Percentiles rank a stretch among this genome's conserved stretches.
Conservation (phyloP, 345 rosid genomes). For the Rhodamnia rubescens region DNA sequence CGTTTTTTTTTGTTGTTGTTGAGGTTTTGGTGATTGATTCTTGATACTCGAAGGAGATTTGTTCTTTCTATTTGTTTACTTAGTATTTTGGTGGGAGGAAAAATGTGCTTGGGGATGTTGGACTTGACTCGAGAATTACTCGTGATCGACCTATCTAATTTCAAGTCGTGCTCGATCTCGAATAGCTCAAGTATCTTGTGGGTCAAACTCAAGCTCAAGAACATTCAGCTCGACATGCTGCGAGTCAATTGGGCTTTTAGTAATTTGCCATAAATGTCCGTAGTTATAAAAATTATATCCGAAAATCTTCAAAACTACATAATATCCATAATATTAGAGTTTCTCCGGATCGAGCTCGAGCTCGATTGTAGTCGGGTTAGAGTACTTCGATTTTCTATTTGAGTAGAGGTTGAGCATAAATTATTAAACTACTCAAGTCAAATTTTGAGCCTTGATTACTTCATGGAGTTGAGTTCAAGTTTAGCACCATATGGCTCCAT, state of each 20-base stretch:
- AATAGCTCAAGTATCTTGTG: not conserved
- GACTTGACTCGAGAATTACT: not conserved
- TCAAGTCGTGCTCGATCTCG: not conserved
- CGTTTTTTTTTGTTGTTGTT: too few species aligned
- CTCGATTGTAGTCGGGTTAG: too few species aligned
- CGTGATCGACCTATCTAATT: not conserved
- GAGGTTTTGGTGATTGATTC: too few species aligned
- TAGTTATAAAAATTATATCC: not conserved
- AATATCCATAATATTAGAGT: too few species aligned
- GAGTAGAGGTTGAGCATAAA: too few species aligned
- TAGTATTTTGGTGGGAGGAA: not conserved
- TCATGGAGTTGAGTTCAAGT: not conserved
- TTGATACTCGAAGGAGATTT: too few species aligned
- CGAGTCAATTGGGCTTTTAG: not conserved
- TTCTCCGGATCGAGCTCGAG: too few species aligned
- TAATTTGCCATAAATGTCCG: not conserved
- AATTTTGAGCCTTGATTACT: too few species aligned
- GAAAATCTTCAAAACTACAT: too few species aligned
- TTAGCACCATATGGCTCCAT: not conserved
- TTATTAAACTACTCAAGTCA: too few species aligned
- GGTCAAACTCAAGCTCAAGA: not conserved
- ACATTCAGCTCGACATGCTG: accelerated
- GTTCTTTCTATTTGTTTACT: not conserved
- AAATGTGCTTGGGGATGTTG: not conserved
- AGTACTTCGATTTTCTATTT: too few species aligned